A percentile compares a stretch with the other conserved stretches of the same genome.
Conservation (phyloP, 2,329 filamentous ascomycete species). For the Nannizzia gypsea region DNA sequence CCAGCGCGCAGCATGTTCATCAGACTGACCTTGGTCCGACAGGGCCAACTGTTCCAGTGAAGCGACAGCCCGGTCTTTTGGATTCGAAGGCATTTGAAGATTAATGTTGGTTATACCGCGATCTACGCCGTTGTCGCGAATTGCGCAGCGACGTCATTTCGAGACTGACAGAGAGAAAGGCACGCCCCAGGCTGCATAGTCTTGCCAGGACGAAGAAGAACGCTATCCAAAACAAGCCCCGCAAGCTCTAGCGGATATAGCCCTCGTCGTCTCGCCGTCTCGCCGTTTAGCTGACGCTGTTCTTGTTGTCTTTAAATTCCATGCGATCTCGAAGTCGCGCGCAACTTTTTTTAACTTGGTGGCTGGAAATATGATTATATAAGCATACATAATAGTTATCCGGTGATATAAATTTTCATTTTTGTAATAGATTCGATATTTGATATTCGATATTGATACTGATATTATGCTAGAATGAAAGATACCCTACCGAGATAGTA, state of each 20-base stretch:
- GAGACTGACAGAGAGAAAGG: conserved; percentile 16
- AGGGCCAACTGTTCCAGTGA: conserved; percentile 38
- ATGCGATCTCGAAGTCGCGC: background rate
- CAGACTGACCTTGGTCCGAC: conserved; percentile 46
- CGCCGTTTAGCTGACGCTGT: no score
- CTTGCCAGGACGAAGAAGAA: conserved; percentile 2
- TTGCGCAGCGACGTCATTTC: conserved; percentile 31
- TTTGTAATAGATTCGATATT: no score
- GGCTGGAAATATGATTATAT: background rate
- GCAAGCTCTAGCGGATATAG: background rate
- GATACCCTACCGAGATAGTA: no score
- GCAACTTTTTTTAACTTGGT: background rate
- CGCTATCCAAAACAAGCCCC: conserved; percentile 6
- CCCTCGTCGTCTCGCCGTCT: background rate
- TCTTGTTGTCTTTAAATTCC: background rate
- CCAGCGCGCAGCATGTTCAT: background rate
- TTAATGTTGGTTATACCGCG: conserved; percentile 28
- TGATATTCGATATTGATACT: no score
- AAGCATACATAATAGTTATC: background rate
- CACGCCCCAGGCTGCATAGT: conserved; percentile 7
- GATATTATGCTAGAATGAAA: no score
- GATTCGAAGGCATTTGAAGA: conserved; percentile 39
- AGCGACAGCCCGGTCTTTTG: conserved; percentile 30
- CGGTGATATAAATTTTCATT: background rate
- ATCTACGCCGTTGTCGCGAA: conserved; percentile 34